These are phyloP conservation scores for Dipteronia sinensis DNA, from an alignment of 345 rosid species.

Conservation along the genomic window DNA sequence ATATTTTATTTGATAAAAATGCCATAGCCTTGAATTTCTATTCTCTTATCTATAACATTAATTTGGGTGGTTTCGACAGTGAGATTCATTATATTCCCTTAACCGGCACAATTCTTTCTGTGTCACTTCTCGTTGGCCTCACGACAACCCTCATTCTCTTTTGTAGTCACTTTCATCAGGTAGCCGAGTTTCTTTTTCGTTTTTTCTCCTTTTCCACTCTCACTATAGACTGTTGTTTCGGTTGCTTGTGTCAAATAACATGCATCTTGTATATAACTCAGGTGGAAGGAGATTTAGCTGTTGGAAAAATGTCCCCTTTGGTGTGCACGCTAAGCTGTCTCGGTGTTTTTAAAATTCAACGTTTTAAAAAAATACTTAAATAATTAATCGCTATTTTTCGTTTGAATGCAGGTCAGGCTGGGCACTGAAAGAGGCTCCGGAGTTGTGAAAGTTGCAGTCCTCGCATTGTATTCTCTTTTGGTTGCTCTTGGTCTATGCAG, in stretches of 20 bases:
- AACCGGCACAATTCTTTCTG: constrained; percentile 56
- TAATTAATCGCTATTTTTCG: neutral
- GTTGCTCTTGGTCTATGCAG: constrained; percentile 53
- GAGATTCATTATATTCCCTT: constrained; percentile 44
- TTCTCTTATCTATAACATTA: neutral
- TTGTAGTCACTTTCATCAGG: constrained; percentile 97
- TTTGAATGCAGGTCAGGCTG: constrained; percentile 58
- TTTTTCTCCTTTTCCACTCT: neutral
- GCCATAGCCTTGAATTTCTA: neutral
- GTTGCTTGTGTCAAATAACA: constrained; percentile 8
- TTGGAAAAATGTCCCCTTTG: constrained; percentile 86
- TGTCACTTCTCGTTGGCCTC: constrained; percentile 75
- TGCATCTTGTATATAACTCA: constrained; percentile 24
- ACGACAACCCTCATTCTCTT: constrained; percentile 87
- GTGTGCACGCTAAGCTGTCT: constrained; percentile 34
- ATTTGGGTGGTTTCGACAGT: constrained; percentile 40
- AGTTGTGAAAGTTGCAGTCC: constrained; percentile 51
- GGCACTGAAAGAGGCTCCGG: constrained; percentile 69
- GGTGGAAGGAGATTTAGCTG: constrained; percentile 75
- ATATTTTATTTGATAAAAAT: neutral
- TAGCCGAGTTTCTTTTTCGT: constrained; percentile 13
- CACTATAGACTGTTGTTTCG: neutral
- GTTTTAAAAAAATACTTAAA: too few species aligned
- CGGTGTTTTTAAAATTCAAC: neutral
- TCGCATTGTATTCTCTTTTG: constrained; percentile 47